Evolutionary conservation across 805 yeast species (phyloP).

Genomic region (Yarrowia keelungensis): DNA sequence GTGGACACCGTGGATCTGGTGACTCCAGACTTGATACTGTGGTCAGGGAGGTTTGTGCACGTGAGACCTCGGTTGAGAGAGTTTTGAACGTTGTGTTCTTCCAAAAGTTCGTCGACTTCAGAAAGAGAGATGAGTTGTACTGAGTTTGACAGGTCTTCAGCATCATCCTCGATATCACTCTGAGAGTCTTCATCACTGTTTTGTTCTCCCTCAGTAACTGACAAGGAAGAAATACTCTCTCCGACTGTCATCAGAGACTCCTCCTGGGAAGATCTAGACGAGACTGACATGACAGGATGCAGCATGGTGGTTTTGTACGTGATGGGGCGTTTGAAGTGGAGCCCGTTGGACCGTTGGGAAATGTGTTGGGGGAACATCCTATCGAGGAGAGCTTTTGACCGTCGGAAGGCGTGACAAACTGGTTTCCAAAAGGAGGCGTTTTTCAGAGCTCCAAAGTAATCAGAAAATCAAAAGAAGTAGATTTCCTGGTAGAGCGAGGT

Average conservation of each 20-base stretch:
- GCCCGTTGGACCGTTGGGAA: constrained; percentile 40
- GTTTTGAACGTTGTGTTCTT: neutral
- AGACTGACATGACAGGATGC: constrained; percentile 18
- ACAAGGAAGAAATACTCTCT: constrained; percentile 6
- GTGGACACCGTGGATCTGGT: constrained; percentile 18
- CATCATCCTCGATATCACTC: neutral
- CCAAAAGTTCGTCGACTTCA: constrained; percentile 11
- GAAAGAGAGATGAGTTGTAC: neutral
- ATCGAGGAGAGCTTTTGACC: too few species aligned
- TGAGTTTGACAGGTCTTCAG: neutral
- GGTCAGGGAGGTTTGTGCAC: constrained; percentile 1
- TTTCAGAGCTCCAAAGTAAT: too few species aligned
- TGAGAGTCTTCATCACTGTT: neutral
- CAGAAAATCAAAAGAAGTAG: too few species aligned
- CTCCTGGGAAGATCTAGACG: constrained; percentile 26
- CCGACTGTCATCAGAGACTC: constrained; percentile 18
- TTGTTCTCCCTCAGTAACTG: too few species aligned
- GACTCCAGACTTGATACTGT: constrained; percentile 14
- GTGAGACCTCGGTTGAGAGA: constrained; percentile 6
- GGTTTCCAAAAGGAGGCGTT: too few species aligned
- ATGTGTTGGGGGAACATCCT: constrained; percentile 33
- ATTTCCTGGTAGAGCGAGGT: too few species aligned
- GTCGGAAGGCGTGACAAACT: too few species aligned
- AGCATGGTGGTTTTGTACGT: constrained; percentile 27
- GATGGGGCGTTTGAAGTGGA: constrained; percentile 30